phyloP scores from a whole-genome alignment of 140 eudicot genomes.

The Erigeron philadelphicus region DNA sequence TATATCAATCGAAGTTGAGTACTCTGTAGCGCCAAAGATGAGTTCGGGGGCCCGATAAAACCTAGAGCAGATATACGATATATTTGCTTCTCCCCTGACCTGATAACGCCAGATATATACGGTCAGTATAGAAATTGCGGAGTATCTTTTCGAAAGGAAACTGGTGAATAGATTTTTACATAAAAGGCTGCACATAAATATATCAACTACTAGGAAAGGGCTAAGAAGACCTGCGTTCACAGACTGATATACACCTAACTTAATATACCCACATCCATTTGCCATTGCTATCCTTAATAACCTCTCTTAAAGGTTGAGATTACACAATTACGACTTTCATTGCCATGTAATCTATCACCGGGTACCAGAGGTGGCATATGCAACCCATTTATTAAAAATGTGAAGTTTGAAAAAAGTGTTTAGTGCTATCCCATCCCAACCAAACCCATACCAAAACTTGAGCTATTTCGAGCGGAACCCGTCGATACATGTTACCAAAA shows the following conservation, averaged over 20 bases:
- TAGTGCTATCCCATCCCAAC: too few relatives aligned
- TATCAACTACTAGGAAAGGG: not conserved
- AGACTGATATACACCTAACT: not conserved
- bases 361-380: too few relatives aligned
- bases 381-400: too few relatives aligned
- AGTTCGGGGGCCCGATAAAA: slow-evolving; percentile 69
- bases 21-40: slow-evolving; percentile 64
- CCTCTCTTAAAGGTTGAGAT: not conserved
- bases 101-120: slow-evolving; percentile 14
- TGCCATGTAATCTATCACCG: not conserved
- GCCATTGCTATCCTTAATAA: not conserved
- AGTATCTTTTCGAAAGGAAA: too few relatives aligned
- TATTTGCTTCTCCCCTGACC: slow-evolving; percentile 60
- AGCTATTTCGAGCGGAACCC: too few relatives aligned
- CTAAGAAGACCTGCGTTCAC: too few relatives aligned
- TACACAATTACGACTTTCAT: not conserved
- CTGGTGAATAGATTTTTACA: not conserved
- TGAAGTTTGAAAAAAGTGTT: too few relatives aligned
- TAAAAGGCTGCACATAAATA: not conserved
- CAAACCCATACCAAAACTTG: too few relatives aligned
- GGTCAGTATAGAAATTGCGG: not conserved
- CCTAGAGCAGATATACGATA: slow-evolving; percentile 60
- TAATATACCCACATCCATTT: not conserved
- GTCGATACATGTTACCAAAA: too few relatives aligned
- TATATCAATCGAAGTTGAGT: slow-evolving; percentile 54